Base-by-base conservation (phyloP, 345 rosid species). In the Corchorus olitorius region DNA sequence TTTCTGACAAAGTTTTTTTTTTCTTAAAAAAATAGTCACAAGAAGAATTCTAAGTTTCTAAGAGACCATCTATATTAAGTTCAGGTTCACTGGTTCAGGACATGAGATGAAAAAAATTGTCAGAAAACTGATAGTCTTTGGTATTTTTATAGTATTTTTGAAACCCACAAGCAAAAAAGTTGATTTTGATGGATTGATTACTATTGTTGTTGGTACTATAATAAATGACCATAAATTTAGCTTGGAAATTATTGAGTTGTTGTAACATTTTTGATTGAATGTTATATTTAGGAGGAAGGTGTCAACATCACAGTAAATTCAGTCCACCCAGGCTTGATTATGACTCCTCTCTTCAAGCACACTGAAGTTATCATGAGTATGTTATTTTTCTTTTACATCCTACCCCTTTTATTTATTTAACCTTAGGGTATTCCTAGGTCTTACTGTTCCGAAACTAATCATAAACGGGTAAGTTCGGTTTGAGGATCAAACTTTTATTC, bases 311-410 rank as follows among this genome's bases (percentile, higher is more conserved):
- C 97, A 4, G 97, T 83, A n/a, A 96, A 93, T 54, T 92, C 97
- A 6, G 87, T 92, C 46, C 99, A 96, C 66, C 99, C 99, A 2
- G 99, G 99, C 22, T 73, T 96, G 54, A 96, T 93, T 69, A 91
- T 92, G 97, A 96, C 99, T 0, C 88, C 89, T 80, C 97, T 96
- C 65, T 86, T 93, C 79, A 88, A 80, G 80, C 80, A 96, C 80
- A 84, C 92, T 22, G 82, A 89, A 33, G 14, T 85, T 37, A 33
- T 83, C 8, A 93, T 91, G 94, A 93, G 99, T 95, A 89, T 12
- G 92, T 73, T 43, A 14, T 6, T 14, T 13, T 35, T 19, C 16
- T 14, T 13, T 35, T 19, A 27, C 46, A 39, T 11, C 11, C 52
- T 8, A 60, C 33, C 4, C 4, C 8, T 37, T 35, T 1, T 13